Evolutionary conservation across 1,139 yeast species (phyloP).

Genomic region (Pichia kudriavzevii): DNA sequence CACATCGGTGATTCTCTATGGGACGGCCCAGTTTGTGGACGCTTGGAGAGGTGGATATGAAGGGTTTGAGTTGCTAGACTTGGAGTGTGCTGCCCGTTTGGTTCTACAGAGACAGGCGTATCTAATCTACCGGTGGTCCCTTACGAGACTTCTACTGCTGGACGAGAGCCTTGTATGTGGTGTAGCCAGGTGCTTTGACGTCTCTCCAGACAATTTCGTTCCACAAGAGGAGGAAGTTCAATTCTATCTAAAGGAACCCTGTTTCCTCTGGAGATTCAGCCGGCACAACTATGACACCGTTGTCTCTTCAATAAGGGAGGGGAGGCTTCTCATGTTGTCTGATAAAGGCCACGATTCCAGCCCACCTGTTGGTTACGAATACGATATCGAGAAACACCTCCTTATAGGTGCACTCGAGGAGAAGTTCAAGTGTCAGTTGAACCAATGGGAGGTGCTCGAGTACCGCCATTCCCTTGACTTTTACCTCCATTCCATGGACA

Average conservation of each 20-base stretch:
- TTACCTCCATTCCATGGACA: conserved; percentile 1
- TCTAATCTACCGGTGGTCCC: conserved; percentile 1
- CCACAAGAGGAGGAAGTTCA: conserved; percentile 2
- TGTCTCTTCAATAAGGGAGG: no score
- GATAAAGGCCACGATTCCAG: no score
- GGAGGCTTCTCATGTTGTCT: no score
- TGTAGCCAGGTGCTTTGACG: not conserved
- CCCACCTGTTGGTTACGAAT: no score
- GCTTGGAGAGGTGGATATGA: not conserved
- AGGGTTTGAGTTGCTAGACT: not conserved
- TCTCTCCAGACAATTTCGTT: conserved; percentile 2
- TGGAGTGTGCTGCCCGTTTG: not conserved
- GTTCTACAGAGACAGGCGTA: not conserved
- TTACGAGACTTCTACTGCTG: not conserved
- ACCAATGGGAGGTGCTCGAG: conserved; percentile 2
- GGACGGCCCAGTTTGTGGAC: conserved; percentile 1
- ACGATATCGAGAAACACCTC: no score
- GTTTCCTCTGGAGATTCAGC: conserved; percentile 5
- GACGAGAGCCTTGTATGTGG: not conserved
- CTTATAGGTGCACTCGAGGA: no score
- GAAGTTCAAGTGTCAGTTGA: conserved; percentile 1
- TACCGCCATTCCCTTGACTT: conserved; percentile 4
- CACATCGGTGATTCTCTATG: not conserved
- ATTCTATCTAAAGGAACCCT: conserved; percentile 3
- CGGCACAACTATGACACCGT: not conserved